Evolutionary conservation across 305 asterid genomes (phyloP).

Genomic region (Solanum chacoense): DNA sequence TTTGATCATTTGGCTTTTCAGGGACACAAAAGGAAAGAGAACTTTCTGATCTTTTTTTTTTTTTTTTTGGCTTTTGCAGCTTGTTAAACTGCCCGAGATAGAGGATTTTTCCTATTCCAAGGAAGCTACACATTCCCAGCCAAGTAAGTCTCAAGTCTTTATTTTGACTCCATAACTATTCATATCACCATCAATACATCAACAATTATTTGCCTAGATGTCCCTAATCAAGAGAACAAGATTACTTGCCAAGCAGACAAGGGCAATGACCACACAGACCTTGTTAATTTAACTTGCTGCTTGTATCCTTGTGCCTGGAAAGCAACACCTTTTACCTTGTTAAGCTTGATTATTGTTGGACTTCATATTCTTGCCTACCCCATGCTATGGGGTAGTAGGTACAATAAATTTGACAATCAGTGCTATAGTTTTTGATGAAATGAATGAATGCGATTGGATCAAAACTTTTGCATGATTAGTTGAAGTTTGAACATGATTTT

Average conservation of each 20-base stretch:
- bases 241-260: background rate
- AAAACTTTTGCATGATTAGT: background rate
- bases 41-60: background rate
- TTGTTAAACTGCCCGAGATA: slow-evolving; percentile 53
- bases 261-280: background rate
- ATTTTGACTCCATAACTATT: background rate
- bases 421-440: background rate
- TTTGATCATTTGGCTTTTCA: background rate
- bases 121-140: slow-evolving; percentile 15
- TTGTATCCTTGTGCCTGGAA: background rate
- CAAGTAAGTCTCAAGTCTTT: slow-evolving; percentile 37
- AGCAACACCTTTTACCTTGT: background rate
- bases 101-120: slow-evolving; percentile 80
- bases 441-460: background rate
- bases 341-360: background rate
- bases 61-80: slow-evolving; percentile 30
- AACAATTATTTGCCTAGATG: background rate
- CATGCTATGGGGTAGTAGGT: background rate
- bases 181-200: background rate
- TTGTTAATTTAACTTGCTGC: background rate
- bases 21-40: background rate
- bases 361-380: background rate
- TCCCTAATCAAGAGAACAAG: background rate
- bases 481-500: background rate
- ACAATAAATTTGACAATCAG: background rate